phyloP scores from a whole-genome alignment of 164 flowering plant genomes.

The Aristolochia fimbriata region DNA sequence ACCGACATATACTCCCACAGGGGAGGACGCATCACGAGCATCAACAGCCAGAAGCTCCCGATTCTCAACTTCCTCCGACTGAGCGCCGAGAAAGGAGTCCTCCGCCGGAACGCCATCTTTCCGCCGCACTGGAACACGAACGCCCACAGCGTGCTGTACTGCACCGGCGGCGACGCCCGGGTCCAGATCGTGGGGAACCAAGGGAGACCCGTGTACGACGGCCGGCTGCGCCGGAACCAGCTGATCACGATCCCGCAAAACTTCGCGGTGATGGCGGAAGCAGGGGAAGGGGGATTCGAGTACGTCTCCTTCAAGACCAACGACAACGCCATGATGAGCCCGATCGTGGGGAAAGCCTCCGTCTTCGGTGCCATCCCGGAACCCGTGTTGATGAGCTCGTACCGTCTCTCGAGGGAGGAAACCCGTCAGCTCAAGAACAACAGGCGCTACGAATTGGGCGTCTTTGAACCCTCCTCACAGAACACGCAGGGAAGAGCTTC shows the following conservation, averaged over 20 bases:
- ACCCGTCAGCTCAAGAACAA: conserved; percentile 34
- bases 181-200: conserved; percentile 33
- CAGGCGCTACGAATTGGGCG: conserved; percentile 17
- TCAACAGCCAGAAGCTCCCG: conserved; percentile 56
- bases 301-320: conserved; percentile 49
- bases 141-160: conserved; percentile 45
- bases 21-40: conserved; percentile 39
- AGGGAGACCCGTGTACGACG: conserved; percentile 35
- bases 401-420: conserved; percentile 29
- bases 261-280: conserved; percentile 31
- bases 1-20: conserved; percentile 45
- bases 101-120: conserved; percentile 49
- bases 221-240: conserved; percentile 31
- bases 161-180: conserved; percentile 31
- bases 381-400: conserved; percentile 33
- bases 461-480: conserved; percentile 20
- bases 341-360: conserved; percentile 39
- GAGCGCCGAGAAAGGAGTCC: conserved; percentile 47
- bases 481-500: background rate
- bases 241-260: conserved; percentile 42
- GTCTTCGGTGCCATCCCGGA: conserved; percentile 32
- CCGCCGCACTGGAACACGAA: conserved; percentile 49
- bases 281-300: conserved; percentile 35
- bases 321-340: conserved; percentile 33
- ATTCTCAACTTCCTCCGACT: conserved; percentile 33